Evolutionary conservation across 108 stramenopile species (phyloP).

Genomic region (Cyclostephanos invisitatus): DNA sequence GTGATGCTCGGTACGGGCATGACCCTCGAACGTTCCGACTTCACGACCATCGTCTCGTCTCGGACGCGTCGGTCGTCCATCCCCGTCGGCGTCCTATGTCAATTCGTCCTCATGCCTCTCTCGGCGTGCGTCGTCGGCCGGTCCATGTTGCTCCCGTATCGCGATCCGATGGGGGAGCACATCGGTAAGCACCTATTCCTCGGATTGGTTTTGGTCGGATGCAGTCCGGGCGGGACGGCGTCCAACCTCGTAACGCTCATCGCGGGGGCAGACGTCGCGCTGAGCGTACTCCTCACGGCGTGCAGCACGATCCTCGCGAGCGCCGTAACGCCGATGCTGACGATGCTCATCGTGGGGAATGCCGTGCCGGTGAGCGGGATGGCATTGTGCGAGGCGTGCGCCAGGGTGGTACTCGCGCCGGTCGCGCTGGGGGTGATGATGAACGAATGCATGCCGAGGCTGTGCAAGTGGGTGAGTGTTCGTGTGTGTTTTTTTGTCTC

Average conservation of each 20-base stretch:
- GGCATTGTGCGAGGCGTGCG: conserved; percentile 71
- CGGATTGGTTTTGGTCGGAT: conserved; percentile 82
- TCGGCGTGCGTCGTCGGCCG: conserved; percentile 71
- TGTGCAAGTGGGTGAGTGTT: conserved; percentile 48
- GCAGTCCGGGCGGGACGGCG: conserved; percentile 93
- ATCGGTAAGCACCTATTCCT: conserved; percentile 61
- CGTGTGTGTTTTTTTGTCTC: conserved; percentile 40
- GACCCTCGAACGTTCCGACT: conserved; percentile 89
- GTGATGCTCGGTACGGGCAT: conserved; percentile 92
- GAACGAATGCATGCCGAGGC: conserved; percentile 63
- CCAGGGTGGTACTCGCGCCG: conserved; percentile 88
- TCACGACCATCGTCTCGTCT: conserved; percentile 58
- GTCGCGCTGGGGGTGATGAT: conserved; percentile 85
- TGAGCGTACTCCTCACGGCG: conserved; percentile 86
- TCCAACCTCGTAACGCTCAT: conserved; percentile 92
- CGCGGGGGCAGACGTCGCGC: conserved; percentile 94
- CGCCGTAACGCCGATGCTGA: conserved; percentile 82
- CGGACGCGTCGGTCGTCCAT: conserved; percentile 55
- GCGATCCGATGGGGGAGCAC: conserved; percentile 32
- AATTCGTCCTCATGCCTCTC: conserved; percentile 91
- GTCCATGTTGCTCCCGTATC: conserved; percentile 61
- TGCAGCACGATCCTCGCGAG: conserved; percentile 89
- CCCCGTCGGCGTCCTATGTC: conserved; percentile 87
- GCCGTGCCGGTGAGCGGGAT: conserved; percentile 68
- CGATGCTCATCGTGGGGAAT: conserved; percentile 80